Percentiles rank a stretch among this genome's conserved stretches.
These are phyloP conservation scores for Verbena officinalis DNA, from an alignment of 257 asterid genomes.

Conservation along the genomic window DNA sequence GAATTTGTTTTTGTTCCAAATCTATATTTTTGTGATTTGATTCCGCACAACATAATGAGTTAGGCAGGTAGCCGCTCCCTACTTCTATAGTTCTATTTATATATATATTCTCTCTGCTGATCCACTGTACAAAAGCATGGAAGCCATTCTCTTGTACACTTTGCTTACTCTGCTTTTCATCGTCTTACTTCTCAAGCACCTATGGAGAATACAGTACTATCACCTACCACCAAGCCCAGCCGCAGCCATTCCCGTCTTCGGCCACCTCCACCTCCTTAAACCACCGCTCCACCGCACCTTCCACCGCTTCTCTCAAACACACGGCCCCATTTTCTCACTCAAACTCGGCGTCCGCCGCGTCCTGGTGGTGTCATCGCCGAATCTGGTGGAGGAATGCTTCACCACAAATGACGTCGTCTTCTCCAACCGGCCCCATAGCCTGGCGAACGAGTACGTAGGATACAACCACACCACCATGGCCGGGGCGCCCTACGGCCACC, in stretches of 20 bases:
- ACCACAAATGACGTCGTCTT: constrained; percentile 43
- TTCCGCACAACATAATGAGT: no score
- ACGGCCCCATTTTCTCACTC: constrained; percentile 55
- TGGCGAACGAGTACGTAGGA: constrained; percentile 46
- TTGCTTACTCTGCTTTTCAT: constrained; percentile 13
- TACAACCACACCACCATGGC: constrained; percentile 47
- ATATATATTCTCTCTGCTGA: background rate
- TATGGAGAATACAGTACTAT: background rate
- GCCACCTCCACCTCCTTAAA: constrained; percentile 55
- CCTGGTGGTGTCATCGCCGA: constrained; percentile 48
- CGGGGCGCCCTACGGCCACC: constrained; percentile 47
- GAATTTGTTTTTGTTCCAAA: no score
- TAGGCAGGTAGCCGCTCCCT: no score
- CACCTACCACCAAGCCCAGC: constrained; percentile 43
- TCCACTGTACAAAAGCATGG: constrained; percentile 7
- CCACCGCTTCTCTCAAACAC: constrained; percentile 31
- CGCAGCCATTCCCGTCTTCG: constrained; percentile 38
- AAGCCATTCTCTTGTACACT: constrained; percentile 1
- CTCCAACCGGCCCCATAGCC: constrained; percentile 43
- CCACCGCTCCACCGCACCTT: constrained; percentile 56
- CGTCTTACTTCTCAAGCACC: constrained; percentile 18
- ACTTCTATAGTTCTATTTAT: background rate
- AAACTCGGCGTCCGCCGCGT: constrained; percentile 45
- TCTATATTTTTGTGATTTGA: no score
- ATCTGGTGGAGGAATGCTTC: constrained; percentile 44